Percentiles rank a stretch among this genome's conserved stretches.
These are phyloP conservation scores for Juglanconis sp. DNA, from an alignment of 2,329 filamentous ascomycete species.

Conservation along the genomic window DNA sequence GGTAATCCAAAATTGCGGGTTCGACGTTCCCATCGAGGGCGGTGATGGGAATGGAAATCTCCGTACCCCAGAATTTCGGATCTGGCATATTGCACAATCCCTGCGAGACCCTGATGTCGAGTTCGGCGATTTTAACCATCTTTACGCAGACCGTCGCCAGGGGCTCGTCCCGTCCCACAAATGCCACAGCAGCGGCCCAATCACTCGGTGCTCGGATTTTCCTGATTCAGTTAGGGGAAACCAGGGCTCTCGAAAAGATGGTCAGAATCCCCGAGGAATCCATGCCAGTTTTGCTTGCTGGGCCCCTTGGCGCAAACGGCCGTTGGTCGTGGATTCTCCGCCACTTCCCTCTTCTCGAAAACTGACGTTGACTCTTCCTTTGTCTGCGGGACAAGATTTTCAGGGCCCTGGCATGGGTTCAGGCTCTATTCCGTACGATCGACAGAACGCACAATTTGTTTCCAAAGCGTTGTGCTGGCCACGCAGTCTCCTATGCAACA, in stretches of 20 bases:
- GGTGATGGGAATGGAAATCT: background rate
- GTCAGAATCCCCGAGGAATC: slow-evolving; percentile 14
- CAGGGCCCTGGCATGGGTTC: slow-evolving; percentile 1
- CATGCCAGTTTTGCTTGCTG: slow-evolving; percentile 9
- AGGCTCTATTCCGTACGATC: background rate
- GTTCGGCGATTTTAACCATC: slow-evolving; percentile 14
- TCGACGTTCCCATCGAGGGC: background rate
- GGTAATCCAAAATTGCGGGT: background rate
- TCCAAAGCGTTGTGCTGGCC: background rate
- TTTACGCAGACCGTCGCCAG: background rate
- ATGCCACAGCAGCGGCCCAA: background rate
- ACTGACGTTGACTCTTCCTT: background rate
- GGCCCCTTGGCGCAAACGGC: background rate
- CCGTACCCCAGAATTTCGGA: slow-evolving; percentile 12
- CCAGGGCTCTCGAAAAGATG: background rate
- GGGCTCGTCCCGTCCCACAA: background rate
- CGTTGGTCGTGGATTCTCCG: slow-evolving; percentile 8
- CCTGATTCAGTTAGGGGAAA: background rate
- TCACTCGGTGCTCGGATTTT: background rate
- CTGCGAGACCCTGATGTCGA: background rate
- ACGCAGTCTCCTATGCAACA: background rate
- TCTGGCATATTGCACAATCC: slow-evolving; percentile 7
- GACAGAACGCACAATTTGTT: background rate
- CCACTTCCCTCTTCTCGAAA: slow-evolving; percentile 2
- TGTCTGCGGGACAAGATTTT: slow-evolving; percentile 2